A percentile compares a stretch with the other conserved stretches of the same genome.
phyloP scores from a whole-genome alignment of 2,329 filamentous ascomycete species.

The Epichloe aotearoae region DNA sequence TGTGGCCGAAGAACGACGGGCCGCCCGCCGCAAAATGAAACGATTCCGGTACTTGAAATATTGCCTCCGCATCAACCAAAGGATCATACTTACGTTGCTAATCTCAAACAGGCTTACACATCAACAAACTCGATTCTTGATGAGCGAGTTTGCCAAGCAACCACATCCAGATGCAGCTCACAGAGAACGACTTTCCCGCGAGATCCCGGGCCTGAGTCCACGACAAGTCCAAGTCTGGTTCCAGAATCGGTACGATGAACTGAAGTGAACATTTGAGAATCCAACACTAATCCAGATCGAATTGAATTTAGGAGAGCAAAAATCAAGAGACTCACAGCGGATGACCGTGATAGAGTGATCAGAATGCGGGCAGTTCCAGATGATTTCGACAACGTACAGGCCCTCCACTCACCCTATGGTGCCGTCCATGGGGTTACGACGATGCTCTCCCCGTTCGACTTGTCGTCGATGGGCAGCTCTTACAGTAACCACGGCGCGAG shows the following conservation, averaged over 20 bases:
- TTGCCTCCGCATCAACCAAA: neutral
- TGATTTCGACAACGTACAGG: constrained; percentile 57
- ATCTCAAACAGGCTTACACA: constrained; percentile 61
- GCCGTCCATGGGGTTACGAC: constrained; percentile 41
- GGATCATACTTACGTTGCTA: constrained; percentile 12
- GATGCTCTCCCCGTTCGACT: constrained; percentile 29
- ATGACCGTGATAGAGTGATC: constrained; percentile 58
- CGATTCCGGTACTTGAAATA: constrained; percentile 52
- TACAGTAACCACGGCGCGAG: constrained; percentile 51
- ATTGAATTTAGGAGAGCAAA: constrained; percentile 44
- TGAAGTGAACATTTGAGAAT: neutral
- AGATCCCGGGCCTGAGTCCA: constrained; percentile 84
- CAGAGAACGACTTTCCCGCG: constrained; percentile 70
- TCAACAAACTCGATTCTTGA: constrained; percentile 91
- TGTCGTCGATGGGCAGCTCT: constrained; percentile 31
- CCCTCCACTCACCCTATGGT: constrained; percentile 53
- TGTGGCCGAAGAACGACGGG: constrained; percentile 39
- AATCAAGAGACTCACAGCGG: constrained; percentile 57
- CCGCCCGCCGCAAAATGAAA: constrained; percentile 57
- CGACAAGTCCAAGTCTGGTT: constrained; percentile 98
- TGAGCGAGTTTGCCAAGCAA: constrained; percentile 94
- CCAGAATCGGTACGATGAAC: constrained; percentile 66
- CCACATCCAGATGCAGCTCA: constrained; percentile 88
- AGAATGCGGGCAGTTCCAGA: constrained; percentile 60
- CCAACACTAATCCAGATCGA: neutral